phyloP scores from a whole-genome alignment of 257 asterid genomes.

The Lycium ferocissimum region DNA sequence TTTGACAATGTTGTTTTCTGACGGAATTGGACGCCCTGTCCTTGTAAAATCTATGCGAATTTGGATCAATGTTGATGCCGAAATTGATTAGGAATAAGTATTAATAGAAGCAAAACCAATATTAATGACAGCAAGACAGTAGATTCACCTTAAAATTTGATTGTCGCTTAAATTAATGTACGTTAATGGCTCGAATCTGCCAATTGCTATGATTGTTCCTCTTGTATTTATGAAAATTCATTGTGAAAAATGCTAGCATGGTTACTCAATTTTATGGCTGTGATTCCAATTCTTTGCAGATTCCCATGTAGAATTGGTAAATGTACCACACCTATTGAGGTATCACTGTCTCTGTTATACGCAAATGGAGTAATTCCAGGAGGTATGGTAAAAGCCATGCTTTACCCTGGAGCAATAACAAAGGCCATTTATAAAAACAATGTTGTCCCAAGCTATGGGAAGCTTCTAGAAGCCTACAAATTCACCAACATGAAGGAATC shows the following conservation, averaged over 20 bases:
- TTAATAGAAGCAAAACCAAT: too few relatives aligned
- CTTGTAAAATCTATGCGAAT: background rate
- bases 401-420: constrained; percentile 65
- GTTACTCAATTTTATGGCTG: background rate
- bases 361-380: constrained; percentile 51
- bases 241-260: background rate
- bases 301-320: constrained; percentile 61
- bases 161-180: background rate
- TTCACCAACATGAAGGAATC: constrained; percentile 33
- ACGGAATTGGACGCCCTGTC: background rate
- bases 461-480: constrained; percentile 44
- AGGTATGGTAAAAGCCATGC: constrained; percentile 48
- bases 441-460: constrained; percentile 47
- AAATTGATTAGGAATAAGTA: constrained; percentile 3
- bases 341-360: constrained; percentile 52
- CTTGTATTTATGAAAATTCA: background rate
- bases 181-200: background rate
- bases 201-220: background rate
- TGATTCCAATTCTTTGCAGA: constrained; percentile 42
- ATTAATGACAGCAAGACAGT: background rate
- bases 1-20: background rate
- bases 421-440: constrained; percentile 43
- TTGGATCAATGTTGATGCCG: background rate
- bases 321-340: constrained; percentile 62
- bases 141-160: background rate